Base-by-base conservation (phyloP, 75 land plant genomes). In the Ceratopteris richardii region DNA sequence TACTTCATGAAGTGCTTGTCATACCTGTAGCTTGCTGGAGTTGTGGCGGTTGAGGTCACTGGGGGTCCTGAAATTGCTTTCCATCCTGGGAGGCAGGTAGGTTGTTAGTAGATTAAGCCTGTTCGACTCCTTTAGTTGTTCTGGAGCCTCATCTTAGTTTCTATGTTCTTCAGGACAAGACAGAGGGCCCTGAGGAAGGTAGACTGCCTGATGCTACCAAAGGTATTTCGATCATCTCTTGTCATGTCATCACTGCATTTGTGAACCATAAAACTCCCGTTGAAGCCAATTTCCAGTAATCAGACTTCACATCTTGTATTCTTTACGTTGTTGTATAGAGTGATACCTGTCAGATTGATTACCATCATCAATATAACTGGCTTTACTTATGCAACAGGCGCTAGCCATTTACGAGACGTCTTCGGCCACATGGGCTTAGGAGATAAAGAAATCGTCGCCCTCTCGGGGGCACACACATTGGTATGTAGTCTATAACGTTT, bases 401-500 rank as follows among this genome's bases (percentile, higher is more conserved):
- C 72, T 54, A 75, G 74, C 57, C 98, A 94, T 62, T 52, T 94
- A 67, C 82, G 90, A 58, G 81, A 69, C 54, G 80, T 94, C 0
- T 94, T 94, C 40, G 37, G 60, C 31, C 77, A 76, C 1, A 89
- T 89, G 96, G 98, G 98, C 37, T 72, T 94, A 6, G 65, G 51
- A 37, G 90, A 94, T 65, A 66, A 81, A 71, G 98, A 89, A 31
- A 94, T 94, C 51, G 98, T 94, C 51, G 98, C 83, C 18, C 75
- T 94, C 1, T 94, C 98, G 69, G 98, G 98, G 43, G 98, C 71
- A 0, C 98, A 94, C 63, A 94, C 98, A 5, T 58, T 94, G 81
- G 98, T 93, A 20, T 50, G 78, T 69, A 6, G 7, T 9, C 9
- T 33, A 4, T 33, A 33, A 33, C 3, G 37, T 9, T 33, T 9